Evolutionary conservation across 345 rosid genomes (phyloP), one percentile per base, ranked within the genome.

Genomic region (Murraya paniculata): DNA sequence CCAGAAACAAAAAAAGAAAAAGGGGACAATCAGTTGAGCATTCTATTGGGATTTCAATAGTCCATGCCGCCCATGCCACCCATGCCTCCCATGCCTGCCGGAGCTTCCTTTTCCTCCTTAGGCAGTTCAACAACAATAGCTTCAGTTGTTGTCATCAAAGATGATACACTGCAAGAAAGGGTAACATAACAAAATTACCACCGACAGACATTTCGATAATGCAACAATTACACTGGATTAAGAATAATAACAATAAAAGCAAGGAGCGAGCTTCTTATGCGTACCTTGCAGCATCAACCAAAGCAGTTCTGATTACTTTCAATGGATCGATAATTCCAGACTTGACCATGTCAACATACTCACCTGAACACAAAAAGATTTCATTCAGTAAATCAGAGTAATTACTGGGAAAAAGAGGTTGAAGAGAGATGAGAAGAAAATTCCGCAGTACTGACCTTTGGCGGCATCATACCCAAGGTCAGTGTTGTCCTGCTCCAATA

Each of bases 391-490:
- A 41, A 45, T 31, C 28, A 38, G 38, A 3, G 4, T 9, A 11
- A 10, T 38, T 21, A 0, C 21, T 21, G 50, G 65, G 22, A 14
- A 11, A 21, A 9, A 27, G 9, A 18, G 14, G 19, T 16, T 8
- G 16, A 14, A 21, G 1, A 22, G 56, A 38, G 69, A 35, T 13
- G n/a, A 45, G 1, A 21, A 60, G 0, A 21, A n/a, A 70, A n/a
- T 61, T 50, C 9, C 5, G 68, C n/a, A 11, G n/a, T 36, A 74
- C 85, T 64, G 2, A 96, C 99, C 99, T 88, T 91, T 94, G 61
- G 98, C 99, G 1, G 95, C 99, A 83, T 96, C 99, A 70, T 96
- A 96, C 18, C 99, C 99, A 25, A 94, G 90, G 67, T 96, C 98
- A 18, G 87, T 74, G 61, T 90, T 85, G 64, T 96, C 97, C 82